Conservation (phyloP, 768 basidiomycete species). For the Hebeloma cylindrosporum region DNA sequence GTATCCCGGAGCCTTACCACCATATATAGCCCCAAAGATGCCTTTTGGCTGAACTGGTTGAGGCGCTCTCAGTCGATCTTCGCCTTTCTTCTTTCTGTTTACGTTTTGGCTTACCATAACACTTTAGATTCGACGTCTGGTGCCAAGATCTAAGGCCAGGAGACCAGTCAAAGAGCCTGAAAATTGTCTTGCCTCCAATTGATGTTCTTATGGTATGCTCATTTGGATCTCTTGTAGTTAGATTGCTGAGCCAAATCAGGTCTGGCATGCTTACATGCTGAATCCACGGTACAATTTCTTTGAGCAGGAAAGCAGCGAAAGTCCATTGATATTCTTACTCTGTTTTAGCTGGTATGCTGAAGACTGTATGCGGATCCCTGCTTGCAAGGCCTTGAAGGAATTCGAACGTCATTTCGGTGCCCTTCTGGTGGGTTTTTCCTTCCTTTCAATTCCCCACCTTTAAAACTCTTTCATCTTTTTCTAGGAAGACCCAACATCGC, state of each 20-base stretch:
- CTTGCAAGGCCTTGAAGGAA: constrained; percentile 20
- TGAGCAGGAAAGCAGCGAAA: not conserved
- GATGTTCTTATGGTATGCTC: constrained; percentile 37
- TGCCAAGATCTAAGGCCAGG: constrained; percentile 14
- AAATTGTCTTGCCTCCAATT: constrained; percentile 32
- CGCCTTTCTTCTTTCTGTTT: too few species aligned
- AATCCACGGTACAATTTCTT: constrained; percentile 22
- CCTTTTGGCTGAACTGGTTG: too few species aligned
- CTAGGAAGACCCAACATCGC: constrained; percentile 10
- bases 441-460: not conserved
- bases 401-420: constrained; percentile 19
- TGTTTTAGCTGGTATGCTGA: constrained; percentile 35
- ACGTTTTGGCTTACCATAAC: not conserved
- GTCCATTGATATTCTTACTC: not conserved
- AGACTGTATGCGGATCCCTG: constrained; percentile 26
- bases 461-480: not conserved
- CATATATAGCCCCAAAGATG: too few species aligned
- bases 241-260: constrained; percentile 18
- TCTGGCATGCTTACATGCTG: constrained; percentile 40
- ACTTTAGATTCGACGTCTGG: constrained; percentile 34
- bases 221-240: not conserved
- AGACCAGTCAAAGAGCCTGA: constrained; percentile 8
- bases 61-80: too few species aligned
- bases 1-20: too few species aligned
- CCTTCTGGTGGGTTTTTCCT: constrained; percentile 17